Evolutionary conservation across 2,329 filamentous ascomycete species (phyloP), one percentile per base, ranked within the genome.

Genomic region (Claviceps sp.): DNA sequence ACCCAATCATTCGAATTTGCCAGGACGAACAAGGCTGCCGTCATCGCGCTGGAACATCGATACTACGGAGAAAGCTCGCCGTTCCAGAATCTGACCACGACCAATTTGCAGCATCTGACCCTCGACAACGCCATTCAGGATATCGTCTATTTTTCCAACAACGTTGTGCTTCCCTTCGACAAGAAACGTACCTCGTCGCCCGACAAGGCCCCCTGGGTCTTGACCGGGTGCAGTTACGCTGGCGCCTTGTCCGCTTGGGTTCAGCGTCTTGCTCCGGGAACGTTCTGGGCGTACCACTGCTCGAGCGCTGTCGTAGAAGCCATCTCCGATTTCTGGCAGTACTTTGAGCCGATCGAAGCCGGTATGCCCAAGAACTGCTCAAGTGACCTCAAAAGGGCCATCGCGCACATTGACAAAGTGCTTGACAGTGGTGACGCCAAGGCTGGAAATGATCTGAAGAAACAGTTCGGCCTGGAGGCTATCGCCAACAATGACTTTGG

Each of bases 121-220:
- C 89, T 87, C 1, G 82, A 89, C 57, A 87, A 93, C 65, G 78
- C 85, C 0, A 62, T 91, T 47, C 84, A 85, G 4, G 87, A 94
- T 62, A 77, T 82, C 50, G 82, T 79, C 9, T 89, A 86, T 65
- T 91, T 93, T 65, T 85, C 87, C 0, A 67, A 79, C 53, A 77
- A 90, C 55, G 74, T 88, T 49, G 72, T 78, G 44, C 87, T 88
- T 53, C 72, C 77, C 0, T 85, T 86, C 0, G 68, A 89, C n/a
- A 78, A 81, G 59, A 67, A 83, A 54, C 62, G 75, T 22, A 75
- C 85, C 56, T 68, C 89, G 46, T 85, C 76, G 1, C 78, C 85
- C 0, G 72, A 77, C 2, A 75, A 73, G n/a, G 81, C 79, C 0
- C 77, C 87, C 0, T 90, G 84, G 70, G 81, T 91, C 51, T 79